Evolutionary conservation across 192 early-diverging fungal species (phyloP).

Genomic region (Kickxella alabastrina): DNA sequence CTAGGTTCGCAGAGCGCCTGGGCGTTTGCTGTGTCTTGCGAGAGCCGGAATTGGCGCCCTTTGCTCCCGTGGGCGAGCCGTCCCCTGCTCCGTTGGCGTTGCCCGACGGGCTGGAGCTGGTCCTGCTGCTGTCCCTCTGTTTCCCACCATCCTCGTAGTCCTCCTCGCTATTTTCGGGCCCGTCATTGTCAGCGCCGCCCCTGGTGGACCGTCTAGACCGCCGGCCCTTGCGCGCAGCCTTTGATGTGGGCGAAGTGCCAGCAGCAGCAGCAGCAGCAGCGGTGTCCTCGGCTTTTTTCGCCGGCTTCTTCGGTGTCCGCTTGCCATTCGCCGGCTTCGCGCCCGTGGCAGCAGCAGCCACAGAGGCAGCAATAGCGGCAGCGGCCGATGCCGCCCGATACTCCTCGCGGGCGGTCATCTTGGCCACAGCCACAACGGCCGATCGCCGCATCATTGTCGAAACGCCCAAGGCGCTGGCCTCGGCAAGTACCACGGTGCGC

Average conservation of each 20-base stretch:
- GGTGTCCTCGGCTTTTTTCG: conserved; percentile 4
- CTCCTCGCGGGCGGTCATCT: conserved; percentile 46
- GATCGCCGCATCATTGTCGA: conserved; percentile 50
- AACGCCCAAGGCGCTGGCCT: conserved; percentile 31
- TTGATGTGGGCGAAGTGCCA: not conserved
- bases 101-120: not conserved
- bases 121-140: not conserved
- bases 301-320: conserved; percentile 1
- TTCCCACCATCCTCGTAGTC: not conserved
- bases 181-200: conserved; percentile 2
- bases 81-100: not conserved
- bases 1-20: conserved; percentile 3
- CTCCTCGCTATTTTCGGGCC: conserved; percentile 1
- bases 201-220: not conserved
- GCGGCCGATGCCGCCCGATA: conserved; percentile 30
- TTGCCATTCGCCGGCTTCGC: conserved; percentile 1
- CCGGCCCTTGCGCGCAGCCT: conserved; percentile 2
- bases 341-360: conserved; percentile 18
- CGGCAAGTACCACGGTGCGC: conserved; percentile 35
- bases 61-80: not conserved
- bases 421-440: conserved; percentile 48
- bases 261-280: too few relatives aligned
- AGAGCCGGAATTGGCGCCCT: not conserved
- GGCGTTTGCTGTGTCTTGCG: conserved; percentile 21
- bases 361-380: conserved; percentile 39